A percentile compares a stretch with the other conserved stretches of the same genome.
phyloP scores from a whole-genome alignment of 2,329 filamentous ascomycete species.

The Trichoderma asperellum region DNA sequence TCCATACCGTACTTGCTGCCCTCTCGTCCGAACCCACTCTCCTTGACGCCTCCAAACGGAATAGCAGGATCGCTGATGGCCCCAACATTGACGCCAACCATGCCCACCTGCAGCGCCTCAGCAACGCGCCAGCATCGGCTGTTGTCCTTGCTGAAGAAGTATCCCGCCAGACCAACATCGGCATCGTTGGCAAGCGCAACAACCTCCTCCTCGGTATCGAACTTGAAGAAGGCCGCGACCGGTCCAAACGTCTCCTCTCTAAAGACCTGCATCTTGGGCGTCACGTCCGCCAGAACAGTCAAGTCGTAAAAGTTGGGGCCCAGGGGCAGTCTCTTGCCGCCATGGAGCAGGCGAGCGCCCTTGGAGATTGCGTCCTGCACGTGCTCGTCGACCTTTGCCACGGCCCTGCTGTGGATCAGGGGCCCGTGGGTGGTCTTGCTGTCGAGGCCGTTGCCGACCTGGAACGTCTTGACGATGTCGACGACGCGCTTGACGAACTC shows the following conservation, averaged over 20 bases:
- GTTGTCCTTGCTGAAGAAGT: constrained; percentile 65
- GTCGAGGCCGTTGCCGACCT: neutral
- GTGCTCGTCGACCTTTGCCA: constrained; percentile 1
- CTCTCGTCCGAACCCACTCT: neutral
- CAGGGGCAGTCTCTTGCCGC: neutral
- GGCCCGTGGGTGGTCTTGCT: neutral
- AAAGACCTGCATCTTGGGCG: constrained; percentile 65
- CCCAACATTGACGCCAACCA: constrained; percentile 53
- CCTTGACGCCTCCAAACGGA: neutral
- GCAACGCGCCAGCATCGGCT: constrained; percentile 49
- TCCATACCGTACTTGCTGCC: neutral
- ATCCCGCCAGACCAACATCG: constrained; percentile 74
- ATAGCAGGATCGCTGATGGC: neutral
- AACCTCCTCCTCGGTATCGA: constrained; percentile 74
- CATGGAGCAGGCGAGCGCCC: neutral
- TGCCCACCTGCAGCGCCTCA: constrained; percentile 63
- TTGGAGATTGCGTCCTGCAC: neutral
- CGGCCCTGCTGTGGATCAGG: neutral
- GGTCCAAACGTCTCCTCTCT: constrained; percentile 78
- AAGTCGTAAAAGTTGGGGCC: constrained; percentile 70
- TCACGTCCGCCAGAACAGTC: constrained; percentile 72
- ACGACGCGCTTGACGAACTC: neutral
- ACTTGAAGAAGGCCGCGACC: constrained; percentile 71
- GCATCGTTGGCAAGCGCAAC: constrained; percentile 68
- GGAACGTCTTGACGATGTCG: neutral